Evolutionary conservation across 257 asterid species (phyloP).

Genomic region (Penstemon barbatus): DNA sequence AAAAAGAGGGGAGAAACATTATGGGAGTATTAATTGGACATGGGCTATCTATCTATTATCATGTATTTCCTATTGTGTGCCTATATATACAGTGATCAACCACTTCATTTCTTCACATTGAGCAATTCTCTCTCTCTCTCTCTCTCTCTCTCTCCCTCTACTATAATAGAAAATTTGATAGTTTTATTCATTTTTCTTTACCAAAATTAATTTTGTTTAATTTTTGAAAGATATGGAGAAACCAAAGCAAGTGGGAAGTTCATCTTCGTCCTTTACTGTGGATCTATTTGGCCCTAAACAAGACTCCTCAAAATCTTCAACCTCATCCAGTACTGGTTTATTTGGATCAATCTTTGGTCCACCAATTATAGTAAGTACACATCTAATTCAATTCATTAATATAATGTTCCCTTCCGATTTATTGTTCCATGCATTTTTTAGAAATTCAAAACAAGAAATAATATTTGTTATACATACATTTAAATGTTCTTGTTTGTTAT

Average conservation of each 20-base stretch:
- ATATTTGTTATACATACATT: too few relatives aligned
- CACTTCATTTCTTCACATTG: slow-evolving; percentile 23
- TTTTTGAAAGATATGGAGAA: slow-evolving; percentile 45
- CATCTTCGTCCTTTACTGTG: slow-evolving; percentile 53
- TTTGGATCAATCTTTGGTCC: slow-evolving; percentile 74
- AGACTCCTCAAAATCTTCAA: slow-evolving; percentile 46
- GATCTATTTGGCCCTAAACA: slow-evolving; percentile 64
- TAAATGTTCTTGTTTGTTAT: too few relatives aligned
- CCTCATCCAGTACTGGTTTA: slow-evolving; percentile 12
- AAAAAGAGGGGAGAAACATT: neutral
- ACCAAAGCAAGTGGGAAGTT: slow-evolving; percentile 43
- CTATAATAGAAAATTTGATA: neutral
- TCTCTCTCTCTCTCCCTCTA: neutral
- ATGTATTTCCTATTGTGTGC: neutral
- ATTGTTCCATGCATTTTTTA: neutral
- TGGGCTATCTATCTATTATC: neutral
- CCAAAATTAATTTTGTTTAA: neutral
- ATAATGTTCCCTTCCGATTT: too few relatives aligned
- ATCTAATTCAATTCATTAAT: neutral
- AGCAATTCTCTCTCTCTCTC: slow-evolving; percentile 14
- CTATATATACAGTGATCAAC: slow-evolving; percentile 28
- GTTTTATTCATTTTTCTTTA: slow-evolving; percentile 5
- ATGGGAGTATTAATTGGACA: neutral
- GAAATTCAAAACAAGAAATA: too few relatives aligned
- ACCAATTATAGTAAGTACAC: slow-evolving; percentile 58